Evolutionary conservation across 2,329 filamentous ascomycete genomes (phyloP).

Genomic region (Thielaviopsis cerberus): DNA sequence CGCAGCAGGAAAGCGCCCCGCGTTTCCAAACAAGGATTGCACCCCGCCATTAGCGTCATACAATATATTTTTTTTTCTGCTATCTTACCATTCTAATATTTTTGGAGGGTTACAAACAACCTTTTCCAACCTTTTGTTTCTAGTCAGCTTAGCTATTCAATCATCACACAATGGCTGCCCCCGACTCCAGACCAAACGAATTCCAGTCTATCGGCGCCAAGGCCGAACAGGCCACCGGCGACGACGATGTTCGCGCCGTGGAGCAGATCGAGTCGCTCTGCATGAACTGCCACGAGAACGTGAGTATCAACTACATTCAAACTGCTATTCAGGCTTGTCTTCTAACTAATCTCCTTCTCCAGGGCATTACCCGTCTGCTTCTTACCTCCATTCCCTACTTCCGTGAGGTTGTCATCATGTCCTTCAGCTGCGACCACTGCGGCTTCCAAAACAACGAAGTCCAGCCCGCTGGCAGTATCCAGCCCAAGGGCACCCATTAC

Average conservation of each 20-base stretch:
- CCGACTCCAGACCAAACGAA: conserved; percentile 28
- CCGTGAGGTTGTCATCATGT: conserved; percentile 93
- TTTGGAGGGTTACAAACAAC: background rate
- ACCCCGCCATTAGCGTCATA: conserved; percentile 12
- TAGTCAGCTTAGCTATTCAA: background rate
- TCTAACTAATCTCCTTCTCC: conserved; percentile 12
- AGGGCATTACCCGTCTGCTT: conserved; percentile 73
- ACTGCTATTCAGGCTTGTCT: background rate
- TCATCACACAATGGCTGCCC: conserved; percentile 16
- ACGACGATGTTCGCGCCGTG: conserved; percentile 35
- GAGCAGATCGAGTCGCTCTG: conserved; percentile 62
- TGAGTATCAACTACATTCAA: conserved; percentile 20
- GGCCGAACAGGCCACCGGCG: conserved; percentile 29
- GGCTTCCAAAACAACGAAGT: conserved; percentile 82
- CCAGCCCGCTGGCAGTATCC: conserved; percentile 78
- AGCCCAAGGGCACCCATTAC: conserved; percentile 72
- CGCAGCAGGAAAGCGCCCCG: conserved; percentile 1
- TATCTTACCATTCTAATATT: background rate
- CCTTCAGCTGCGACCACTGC: conserved; percentile 83
- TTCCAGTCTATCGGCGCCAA: conserved; percentile 46
- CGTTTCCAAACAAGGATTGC: conserved; percentile 6
- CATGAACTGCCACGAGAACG: conserved; percentile 72
- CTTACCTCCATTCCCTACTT: conserved; percentile 92
- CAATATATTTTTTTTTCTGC: conserved; percentile 15
- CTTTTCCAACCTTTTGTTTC: background rate